Evolutionary conservation across 2,329 filamentous ascomycete genomes (phyloP).

Genomic region (Fusarium sp.): DNA sequence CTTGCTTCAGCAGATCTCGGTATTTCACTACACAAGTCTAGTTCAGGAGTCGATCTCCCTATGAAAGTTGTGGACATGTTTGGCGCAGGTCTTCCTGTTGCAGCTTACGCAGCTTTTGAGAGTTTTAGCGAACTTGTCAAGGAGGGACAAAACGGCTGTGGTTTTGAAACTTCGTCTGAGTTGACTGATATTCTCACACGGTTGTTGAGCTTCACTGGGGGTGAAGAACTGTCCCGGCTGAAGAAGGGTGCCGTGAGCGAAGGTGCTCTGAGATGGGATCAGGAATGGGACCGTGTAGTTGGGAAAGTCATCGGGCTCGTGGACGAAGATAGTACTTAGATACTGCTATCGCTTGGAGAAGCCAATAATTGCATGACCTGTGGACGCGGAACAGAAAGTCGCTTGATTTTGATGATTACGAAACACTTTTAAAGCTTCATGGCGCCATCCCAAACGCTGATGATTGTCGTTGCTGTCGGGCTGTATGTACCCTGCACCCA

Average conservation of each 20-base stretch:
- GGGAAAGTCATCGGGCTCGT: slow-evolving; percentile 73
- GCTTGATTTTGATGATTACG: slow-evolving; percentile 17
- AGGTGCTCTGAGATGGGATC: slow-evolving; percentile 84
- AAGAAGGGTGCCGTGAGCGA: slow-evolving; percentile 79
- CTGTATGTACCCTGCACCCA: slow-evolving; percentile 3
- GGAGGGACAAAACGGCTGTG: slow-evolving; percentile 86
- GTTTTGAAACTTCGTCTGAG: slow-evolving; percentile 79
- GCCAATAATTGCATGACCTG: background rate
- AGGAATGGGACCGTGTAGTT: slow-evolving; percentile 90
- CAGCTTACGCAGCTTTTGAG: slow-evolving; percentile 85
- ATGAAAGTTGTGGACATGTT: slow-evolving; percentile 99
- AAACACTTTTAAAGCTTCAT: slow-evolving; percentile 34
- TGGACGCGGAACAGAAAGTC: slow-evolving; percentile 2
- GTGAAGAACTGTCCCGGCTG: slow-evolving; percentile 67
- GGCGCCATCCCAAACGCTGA: slow-evolving; percentile 38
- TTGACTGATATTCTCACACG: slow-evolving; percentile 71
- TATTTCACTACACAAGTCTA: slow-evolving; percentile 91
- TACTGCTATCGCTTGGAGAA: background rate
- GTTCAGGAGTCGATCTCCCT: slow-evolving; percentile 92
- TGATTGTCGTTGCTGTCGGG: slow-evolving; percentile 26
- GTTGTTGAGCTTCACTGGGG: slow-evolving; percentile 67
- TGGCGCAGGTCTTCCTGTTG: slow-evolving; percentile 89
- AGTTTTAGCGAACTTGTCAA: slow-evolving; percentile 92
- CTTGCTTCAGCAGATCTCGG: slow-evolving; percentile 89
- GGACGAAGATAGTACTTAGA: slow-evolving; percentile 30